These are phyloP conservation scores for Fusarium multiceps DNA, from an alignment of 2,329 filamentous ascomycete species.

Conservation along the genomic window DNA sequence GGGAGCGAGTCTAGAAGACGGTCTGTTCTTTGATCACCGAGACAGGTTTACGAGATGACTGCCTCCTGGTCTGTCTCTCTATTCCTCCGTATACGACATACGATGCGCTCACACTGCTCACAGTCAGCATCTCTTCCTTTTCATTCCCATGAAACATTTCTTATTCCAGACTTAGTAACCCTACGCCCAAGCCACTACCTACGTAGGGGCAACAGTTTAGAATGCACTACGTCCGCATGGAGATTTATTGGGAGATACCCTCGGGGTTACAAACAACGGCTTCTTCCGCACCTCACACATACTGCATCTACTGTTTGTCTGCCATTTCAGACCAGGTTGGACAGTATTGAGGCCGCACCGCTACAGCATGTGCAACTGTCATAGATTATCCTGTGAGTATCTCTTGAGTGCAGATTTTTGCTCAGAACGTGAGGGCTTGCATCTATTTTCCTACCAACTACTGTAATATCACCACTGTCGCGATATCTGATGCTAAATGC, in stretches of 20 bases:
- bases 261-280: neutral
- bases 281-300: neutral
- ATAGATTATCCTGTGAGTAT: neutral
- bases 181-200: neutral
- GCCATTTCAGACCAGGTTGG: neutral
- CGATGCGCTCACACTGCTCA: neutral
- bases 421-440: neutral
- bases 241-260: neutral
- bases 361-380: neutral
- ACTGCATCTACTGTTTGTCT: neutral
- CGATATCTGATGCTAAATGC: neutral
- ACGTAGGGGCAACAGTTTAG: neutral
- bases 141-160: neutral
- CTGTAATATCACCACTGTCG: neutral
- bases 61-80: neutral
- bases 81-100: neutral
- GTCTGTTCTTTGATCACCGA: neutral
- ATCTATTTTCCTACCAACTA: neutral
- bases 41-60: neutral
- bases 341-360: too few species aligned
- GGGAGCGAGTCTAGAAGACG: neutral
- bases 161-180: neutral
- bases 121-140: neutral
- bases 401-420: neutral
- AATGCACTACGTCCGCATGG: neutral